Base-by-base conservation (phyloP, 768 basidiomycete genomes). In the Tulasnella sp. region DNA sequence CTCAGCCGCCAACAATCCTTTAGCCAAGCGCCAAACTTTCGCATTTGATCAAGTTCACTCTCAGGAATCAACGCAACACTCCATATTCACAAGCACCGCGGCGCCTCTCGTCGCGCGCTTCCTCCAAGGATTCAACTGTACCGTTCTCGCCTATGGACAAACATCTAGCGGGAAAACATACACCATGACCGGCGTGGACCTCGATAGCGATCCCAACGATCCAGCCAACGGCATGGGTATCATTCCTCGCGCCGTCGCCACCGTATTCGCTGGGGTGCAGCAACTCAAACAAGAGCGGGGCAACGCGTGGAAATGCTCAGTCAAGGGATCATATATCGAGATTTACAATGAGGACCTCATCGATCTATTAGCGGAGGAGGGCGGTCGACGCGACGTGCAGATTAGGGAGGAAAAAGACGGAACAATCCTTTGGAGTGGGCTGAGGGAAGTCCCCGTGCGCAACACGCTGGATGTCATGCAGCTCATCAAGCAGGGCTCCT, bases 321-420 rank as follows among this genome's bases (percentile, higher is more conserved):
- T 92, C 69, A 93, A 89, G 73, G 88, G 88, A 52, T 92, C 89
- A 23, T 99, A 95, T 75, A 84, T 99, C 64, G 96, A 99, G 77
- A 81, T 99, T 55, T 98, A 99, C 74, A 98, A 99, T 72, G 96
- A 99, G 74, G 96, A 99, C 73, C 81, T 99, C 53, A 89, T 98
- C 70, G 96, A 99, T 76, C 77, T 99, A 53, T 77, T 99, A 54
- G 83, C 83, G 58, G 75, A 83, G 67, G 85, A 88, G 61, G 86
- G 89, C 58, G 66, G 62, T 8, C 79, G 84, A 60, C 83, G 91
- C 51, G 88, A 91, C 67, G 90, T 99, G 13, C 86, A 92, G 70
- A 98, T 99, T 70, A 78, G 96, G 63, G 96, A 99, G 75, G 94
- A 95, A 71, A 94, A 95, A 71, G 87, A 91, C 63, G 96, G 95